phyloP scores from a whole-genome alignment of 495 filamentous ascomycete species.

The Aspergillus nidulans region DNA sequence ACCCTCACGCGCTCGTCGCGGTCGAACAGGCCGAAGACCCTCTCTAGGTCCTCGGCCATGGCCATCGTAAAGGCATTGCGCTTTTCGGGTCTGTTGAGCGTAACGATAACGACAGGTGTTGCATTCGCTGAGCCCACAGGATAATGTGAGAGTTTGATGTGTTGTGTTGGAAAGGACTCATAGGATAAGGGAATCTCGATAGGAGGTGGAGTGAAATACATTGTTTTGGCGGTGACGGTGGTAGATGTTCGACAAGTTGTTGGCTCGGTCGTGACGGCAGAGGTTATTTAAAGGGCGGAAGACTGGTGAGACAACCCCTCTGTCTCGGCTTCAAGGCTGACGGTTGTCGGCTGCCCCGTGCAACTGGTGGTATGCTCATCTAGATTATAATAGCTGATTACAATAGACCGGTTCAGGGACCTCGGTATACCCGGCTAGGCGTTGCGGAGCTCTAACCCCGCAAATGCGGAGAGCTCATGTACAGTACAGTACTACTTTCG shows the following conservation, averaged over 20 bases:
- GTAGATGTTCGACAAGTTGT: neutral
- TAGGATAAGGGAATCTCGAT: conserved; percentile 36
- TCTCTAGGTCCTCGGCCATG: conserved; percentile 53
- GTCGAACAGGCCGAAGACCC: conserved; percentile 51
- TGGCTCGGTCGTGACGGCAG: neutral
- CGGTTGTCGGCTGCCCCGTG: neutral
- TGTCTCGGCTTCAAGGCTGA: neutral
- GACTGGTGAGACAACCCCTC: neutral
- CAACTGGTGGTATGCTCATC: neutral
- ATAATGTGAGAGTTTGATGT: conserved; percentile 53
- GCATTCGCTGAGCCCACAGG: conserved; percentile 41
- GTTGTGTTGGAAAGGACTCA: conserved; percentile 39
- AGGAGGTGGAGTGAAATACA: conserved; percentile 39
- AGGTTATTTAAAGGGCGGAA: neutral
- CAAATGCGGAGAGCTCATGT: neutral
- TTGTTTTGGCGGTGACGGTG: neutral
- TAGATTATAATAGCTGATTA: neutral
- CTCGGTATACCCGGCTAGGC: neutral
- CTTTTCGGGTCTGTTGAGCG: conserved; percentile 53
- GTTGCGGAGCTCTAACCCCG: neutral
- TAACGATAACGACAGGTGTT: conserved; percentile 54
- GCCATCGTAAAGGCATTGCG: conserved; percentile 59
- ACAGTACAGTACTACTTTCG: neutral
- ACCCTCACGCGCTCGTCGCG: conserved; percentile 53
- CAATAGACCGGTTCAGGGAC: neutral